Evolutionary conservation across 129 eudicot species (phyloP), one percentile per base, ranked within the genome.

Genomic region (Apium graveolens): DNA sequence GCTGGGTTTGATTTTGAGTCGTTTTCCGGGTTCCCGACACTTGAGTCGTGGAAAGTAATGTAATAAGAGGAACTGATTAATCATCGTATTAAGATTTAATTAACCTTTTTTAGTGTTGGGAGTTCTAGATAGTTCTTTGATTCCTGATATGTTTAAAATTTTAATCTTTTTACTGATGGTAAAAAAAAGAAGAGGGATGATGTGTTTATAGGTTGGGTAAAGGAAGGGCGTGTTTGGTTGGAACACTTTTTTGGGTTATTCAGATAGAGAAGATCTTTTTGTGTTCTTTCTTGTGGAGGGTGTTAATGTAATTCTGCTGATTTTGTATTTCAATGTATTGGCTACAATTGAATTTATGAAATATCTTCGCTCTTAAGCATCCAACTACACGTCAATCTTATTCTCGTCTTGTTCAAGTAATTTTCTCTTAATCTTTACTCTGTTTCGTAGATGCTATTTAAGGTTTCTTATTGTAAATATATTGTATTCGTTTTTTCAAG

Each of bases 21-120:
- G 0, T 87, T 85, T 35, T 81, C 85, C 51, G 82, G 91, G 86
- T 94, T 91, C 63, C 98, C 98, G 5, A 94, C 98, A 1, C 93
- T 94, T 1, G 98, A 94, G 81, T 94, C 98, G 5, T 88, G 97
- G 89, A 91, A 83, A 43, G 81, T 46, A 10, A 48, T 83, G 80
- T 85, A 74, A 74, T 26, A 74, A 3, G 38, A 43, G 24, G 13
- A 16, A 38, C 34, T 42, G 8, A 44, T 44, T 27, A 27, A 26
- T 43, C 14, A 38, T 26, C 6, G 41, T 32, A 68, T 32, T 5
- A 29, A 70, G 43, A 37, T 18, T 70, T 17, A 70, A 17, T 37
- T 70, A 35, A 29, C 73, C n/a, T 68, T 68, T 66, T 68, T 68
- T 24, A 57, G n/a, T 66, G 38, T 66, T 16, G 38, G 41, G 39